Evolutionary conservation across 148 eudicot species (phyloP).

Genomic region (Vaccinium darrowii): DNA sequence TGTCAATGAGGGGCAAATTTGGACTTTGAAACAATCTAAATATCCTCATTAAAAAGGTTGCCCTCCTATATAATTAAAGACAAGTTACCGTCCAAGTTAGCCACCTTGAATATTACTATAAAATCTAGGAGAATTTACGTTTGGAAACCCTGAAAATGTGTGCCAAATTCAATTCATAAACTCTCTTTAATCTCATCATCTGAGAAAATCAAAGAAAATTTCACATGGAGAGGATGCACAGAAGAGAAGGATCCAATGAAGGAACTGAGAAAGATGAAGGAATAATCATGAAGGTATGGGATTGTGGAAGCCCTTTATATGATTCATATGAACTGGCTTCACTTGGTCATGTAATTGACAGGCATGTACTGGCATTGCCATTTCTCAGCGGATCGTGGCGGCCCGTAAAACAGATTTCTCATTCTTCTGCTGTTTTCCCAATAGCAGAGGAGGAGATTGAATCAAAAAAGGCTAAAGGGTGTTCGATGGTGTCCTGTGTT

Average conservation of each 20-base stretch:
- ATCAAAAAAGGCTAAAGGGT: background rate
- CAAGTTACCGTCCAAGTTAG: background rate
- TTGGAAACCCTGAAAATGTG: constrained; percentile 4
- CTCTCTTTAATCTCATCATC: background rate
- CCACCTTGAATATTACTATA: too few species aligned
- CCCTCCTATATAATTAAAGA: background rate
- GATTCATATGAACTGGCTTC: constrained; percentile 64
- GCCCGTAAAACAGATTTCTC: constrained; percentile 1
- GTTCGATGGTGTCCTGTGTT: background rate
- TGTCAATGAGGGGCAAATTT: background rate
- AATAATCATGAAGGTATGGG: constrained; percentile 43
- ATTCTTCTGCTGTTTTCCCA: background rate
- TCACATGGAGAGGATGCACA: background rate
- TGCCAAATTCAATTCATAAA: background rate
- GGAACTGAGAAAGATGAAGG: constrained; percentile 12
- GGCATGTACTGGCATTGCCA: constrained; percentile 46
- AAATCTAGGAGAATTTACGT: background rate
- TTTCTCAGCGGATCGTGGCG: constrained; percentile 31
- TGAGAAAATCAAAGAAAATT: background rate
- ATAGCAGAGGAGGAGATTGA: background rate
- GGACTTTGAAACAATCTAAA: constrained; percentile 4
- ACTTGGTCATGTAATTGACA: constrained; percentile 43
- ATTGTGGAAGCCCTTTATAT: constrained; percentile 73
- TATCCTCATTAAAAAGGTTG: background rate
- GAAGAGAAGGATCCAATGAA: constrained; percentile 1